These are phyloP conservation scores for Fraxinus latifolia DNA, from an alignment of 305 asterid species.

Conservation along the genomic window DNA sequence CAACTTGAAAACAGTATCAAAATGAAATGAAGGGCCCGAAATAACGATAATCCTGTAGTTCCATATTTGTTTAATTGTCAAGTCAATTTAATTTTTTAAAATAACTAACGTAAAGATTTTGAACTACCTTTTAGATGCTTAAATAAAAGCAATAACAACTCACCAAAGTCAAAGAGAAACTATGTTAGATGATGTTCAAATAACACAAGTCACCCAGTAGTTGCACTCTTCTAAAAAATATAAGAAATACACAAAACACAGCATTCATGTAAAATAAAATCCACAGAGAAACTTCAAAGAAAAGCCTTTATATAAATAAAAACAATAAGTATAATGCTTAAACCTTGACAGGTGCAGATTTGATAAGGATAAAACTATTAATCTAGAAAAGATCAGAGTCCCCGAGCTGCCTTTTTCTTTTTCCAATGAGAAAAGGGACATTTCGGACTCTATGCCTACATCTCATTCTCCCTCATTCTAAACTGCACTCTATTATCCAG, in stretches of 20 bases:
- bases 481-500: neutral
- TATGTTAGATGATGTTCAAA: neutral
- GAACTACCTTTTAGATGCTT: neutral
- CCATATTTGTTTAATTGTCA: neutral
- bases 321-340: neutral
- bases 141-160: neutral
- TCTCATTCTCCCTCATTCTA: neutral
- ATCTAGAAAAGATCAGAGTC: neutral
- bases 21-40: neutral
- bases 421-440: neutral
- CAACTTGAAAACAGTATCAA: neutral
- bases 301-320: neutral
- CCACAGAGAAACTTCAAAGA: neutral
- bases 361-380: neutral
- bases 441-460: neutral
- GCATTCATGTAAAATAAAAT: neutral
- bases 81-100: neutral
- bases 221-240: neutral
- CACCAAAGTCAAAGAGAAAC: neutral
- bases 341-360: neutral
- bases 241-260: neutral
- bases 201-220: neutral
- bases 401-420: neutral
- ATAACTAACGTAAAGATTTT: neutral
- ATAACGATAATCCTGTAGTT: neutral